Percentiles rank a stretch among this genome's conserved stretches.
phyloP scores from a whole-genome alignment of 306 rosid species.

The Malus sylvestris region DNA sequence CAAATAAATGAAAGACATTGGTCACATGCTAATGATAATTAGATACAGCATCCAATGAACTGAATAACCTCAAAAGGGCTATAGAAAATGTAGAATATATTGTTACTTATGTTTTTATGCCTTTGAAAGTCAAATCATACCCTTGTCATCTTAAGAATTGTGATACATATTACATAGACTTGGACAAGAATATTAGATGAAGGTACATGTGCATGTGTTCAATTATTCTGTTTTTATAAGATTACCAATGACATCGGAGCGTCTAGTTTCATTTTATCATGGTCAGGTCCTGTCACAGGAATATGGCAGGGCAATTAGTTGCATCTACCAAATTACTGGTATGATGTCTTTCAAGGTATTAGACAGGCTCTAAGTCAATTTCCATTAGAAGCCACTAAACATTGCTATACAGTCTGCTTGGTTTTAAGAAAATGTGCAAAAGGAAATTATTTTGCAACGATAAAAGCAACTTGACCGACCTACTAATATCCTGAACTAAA shows the following conservation, averaged over 20 bases:
- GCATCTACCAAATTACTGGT: neutral
- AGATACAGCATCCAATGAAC: neutral
- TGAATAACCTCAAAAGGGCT: neutral
- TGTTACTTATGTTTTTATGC: neutral
- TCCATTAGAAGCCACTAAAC: neutral
- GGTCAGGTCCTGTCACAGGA: neutral
- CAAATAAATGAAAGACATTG: neutral
- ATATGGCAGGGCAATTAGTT: neutral
- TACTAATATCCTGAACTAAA: neutral
- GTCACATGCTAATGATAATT: neutral
- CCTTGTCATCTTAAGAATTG: neutral
- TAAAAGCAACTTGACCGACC: neutral
- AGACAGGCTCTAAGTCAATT: neutral
- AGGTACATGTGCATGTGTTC: neutral
- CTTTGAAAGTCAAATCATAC: neutral
- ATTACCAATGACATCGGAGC: neutral
- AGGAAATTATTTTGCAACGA: neutral
- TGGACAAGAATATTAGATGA: neutral
- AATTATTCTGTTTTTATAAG: neutral
- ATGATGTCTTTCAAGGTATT: neutral
- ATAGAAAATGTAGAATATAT: neutral
- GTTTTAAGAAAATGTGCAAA: neutral
- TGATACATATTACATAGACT: neutral
- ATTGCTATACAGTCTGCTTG: neutral
- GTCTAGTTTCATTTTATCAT: neutral